phyloP scores from a whole-genome alignment of 2,329 filamentous ascomycete species.

The Phaeomoniella chlamydospora region DNA sequence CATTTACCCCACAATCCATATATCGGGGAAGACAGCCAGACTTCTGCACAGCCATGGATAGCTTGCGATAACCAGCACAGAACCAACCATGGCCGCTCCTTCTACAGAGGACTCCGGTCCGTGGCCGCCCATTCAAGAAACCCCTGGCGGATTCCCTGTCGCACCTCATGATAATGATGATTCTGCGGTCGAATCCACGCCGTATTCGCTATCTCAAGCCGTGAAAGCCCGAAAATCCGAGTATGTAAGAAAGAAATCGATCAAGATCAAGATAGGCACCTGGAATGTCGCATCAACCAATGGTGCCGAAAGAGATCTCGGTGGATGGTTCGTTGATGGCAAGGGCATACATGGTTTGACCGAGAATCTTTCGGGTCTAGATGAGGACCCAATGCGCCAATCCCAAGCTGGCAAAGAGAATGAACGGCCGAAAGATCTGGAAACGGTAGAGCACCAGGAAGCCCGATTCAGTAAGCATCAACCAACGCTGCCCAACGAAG shows the following conservation, averaged over 20 bases:
- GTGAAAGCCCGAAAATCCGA: slow-evolving; percentile 62
- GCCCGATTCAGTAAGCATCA: slow-evolving; percentile 25
- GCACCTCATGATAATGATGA: slow-evolving; percentile 6
- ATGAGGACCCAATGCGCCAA: slow-evolving; percentile 6
- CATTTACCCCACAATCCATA: not conserved
- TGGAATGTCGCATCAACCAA: slow-evolving; percentile 88
- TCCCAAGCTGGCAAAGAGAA: not conserved
- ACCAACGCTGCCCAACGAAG: slow-evolving; percentile 28
- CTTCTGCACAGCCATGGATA: not conserved
- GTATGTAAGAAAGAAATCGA: slow-evolving; percentile 58
- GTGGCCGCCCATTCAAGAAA: slow-evolving; percentile 16
- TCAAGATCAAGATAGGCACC: slow-evolving; percentile 78
- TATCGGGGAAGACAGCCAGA: not conserved
- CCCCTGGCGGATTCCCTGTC: slow-evolving; percentile 35
- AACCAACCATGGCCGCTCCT: not conserved
- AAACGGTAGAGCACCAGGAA: slow-evolving; percentile 33
- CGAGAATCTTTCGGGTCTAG: slow-evolving; percentile 31
- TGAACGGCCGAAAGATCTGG: slow-evolving; percentile 13
- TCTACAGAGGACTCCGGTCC: slow-evolving; percentile 4
- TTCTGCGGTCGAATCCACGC: slow-evolving; percentile 10
- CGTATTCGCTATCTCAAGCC: slow-evolving; percentile 36
- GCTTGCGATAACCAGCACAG: not conserved
- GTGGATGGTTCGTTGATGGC: slow-evolving; percentile 72
- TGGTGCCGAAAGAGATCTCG: slow-evolving; percentile 76
- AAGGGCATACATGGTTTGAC: slow-evolving; percentile 60